A percentile compares a stretch with the other conserved stretches of the same genome.
These are phyloP conservation scores for Carnegiea gigantea DNA, from an alignment of 179 eudicot species.

Conservation along the genomic window DNA sequence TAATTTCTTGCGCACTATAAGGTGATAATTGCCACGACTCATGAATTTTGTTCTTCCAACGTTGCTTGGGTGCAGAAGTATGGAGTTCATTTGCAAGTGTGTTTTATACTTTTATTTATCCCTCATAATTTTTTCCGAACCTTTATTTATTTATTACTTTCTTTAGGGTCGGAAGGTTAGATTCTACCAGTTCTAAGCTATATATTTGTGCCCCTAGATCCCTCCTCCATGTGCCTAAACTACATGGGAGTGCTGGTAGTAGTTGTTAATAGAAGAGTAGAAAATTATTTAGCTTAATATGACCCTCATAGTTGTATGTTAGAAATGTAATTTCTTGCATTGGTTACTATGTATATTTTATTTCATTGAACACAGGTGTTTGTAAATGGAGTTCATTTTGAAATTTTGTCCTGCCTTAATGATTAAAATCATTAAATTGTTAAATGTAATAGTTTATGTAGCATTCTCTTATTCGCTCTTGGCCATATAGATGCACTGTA, in stretches of 20 bases:
- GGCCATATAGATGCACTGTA: slow-evolving; percentile 19
- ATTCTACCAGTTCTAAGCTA: no score
- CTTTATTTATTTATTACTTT: not conserved
- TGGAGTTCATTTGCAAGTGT: no score
- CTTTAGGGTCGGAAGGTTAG: not conserved
- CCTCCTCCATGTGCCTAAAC: not conserved
- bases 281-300: no score
- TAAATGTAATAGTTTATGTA: not conserved
- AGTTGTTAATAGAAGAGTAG: not conserved
- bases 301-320: no score
- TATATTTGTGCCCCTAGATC: not conserved
- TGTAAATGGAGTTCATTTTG: not conserved
- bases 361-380: not conserved
- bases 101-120: no score
- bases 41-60: no score
- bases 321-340: not conserved
- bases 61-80: no score
- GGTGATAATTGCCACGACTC: no score
- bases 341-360: no score
- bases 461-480: not conserved
- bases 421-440: not conserved
- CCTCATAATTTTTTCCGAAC: not conserved
- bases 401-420: not conserved
- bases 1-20: no score
- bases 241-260: not conserved